A percentile compares a stretch with the other conserved stretches of the same genome.
Conservation (phyloP, 345 rosid genomes). For the Durio zibethinus region DNA sequence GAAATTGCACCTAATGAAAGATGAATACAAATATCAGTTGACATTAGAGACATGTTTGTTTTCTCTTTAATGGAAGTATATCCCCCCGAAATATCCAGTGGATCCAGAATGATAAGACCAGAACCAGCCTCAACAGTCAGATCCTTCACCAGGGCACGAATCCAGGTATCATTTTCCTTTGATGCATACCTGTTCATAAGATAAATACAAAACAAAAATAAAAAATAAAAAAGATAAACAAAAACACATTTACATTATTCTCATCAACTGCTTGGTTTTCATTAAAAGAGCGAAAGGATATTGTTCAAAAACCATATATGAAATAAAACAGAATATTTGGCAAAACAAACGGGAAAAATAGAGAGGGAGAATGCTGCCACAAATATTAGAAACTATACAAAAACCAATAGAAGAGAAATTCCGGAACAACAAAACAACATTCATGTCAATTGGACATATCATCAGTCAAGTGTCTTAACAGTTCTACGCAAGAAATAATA, state of each 20-base stretch:
- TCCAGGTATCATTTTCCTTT: slow-evolving; percentile 93
- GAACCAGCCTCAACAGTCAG: slow-evolving; percentile 91
- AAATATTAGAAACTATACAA: neutral
- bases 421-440: neutral
- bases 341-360: neutral
- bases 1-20: slow-evolving; percentile 85
- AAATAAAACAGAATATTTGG: neutral
- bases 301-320: neutral
- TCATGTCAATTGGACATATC: neutral
- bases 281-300: neutral
- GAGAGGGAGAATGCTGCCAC: neutral
- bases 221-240: no score
- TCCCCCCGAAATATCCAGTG: slow-evolving; percentile 87
- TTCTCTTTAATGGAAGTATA: slow-evolving; percentile 89
- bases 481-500: neutral
- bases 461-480: neutral
- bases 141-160: slow-evolving; percentile 79
- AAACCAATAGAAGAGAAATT: neutral
- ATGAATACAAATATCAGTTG: slow-evolving; percentile 81
- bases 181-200: slow-evolving; percentile 70
- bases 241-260: neutral
- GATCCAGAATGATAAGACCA: slow-evolving; percentile 88
- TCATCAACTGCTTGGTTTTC: neutral
- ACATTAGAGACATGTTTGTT: slow-evolving; percentile 76
- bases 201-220: neutral